A percentile compares a stretch with the other conserved stretches of the same genome.
Evolutionary conservation across 2,329 filamentous ascomycete genomes (phyloP).

Genomic region (Esteya vermicola): DNA sequence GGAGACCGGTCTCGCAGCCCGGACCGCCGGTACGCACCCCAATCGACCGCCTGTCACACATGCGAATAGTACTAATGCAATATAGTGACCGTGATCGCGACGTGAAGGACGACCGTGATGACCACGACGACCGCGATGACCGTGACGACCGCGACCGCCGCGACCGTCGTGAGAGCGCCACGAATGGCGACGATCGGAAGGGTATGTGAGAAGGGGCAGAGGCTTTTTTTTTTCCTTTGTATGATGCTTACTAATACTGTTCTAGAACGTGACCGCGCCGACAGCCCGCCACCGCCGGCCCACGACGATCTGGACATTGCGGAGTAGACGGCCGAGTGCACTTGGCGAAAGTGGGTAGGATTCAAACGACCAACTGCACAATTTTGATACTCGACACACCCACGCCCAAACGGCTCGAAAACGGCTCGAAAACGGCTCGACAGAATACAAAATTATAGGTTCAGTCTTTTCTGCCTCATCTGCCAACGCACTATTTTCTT

Average conservation of each 20-base stretch:
- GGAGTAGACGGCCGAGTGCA: conserved; percentile 36
- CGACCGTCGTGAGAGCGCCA: conserved; percentile 60
- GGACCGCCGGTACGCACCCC: conserved; percentile 35
- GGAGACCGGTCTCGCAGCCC: conserved; percentile 64
- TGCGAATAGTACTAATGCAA: too few species aligned
- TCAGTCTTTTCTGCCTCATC: too few species aligned
- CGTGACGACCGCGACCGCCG: conserved; percentile 57
- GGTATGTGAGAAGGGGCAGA: too few species aligned
- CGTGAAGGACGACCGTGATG: conserved; percentile 30
- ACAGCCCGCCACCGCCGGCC: conserved; percentile 66
- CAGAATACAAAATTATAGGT: too few species aligned
- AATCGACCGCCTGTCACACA: too few species aligned
- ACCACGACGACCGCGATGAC: conserved; percentile 54
- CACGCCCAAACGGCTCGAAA: too few species aligned
- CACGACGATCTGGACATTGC: conserved; percentile 95
- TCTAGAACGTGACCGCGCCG: conserved; percentile 19
- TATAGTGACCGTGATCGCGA: conserved; percentile 25
- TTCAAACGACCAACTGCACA: too few species aligned
- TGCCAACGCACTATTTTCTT: neutral
- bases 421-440: too few species aligned
- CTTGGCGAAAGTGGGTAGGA: too few species aligned
- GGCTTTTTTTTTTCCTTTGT: conserved; percentile 8
- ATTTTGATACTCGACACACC: too few species aligned
- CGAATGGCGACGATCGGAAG: conserved; percentile 85
- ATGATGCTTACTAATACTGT: neutral